A percentile compares a stretch with the other conserved stretches of the same genome.
These are phyloP conservation scores for Corylus americana DNA, from an alignment of 306 rosid genomes.

Conservation along the genomic window DNA sequence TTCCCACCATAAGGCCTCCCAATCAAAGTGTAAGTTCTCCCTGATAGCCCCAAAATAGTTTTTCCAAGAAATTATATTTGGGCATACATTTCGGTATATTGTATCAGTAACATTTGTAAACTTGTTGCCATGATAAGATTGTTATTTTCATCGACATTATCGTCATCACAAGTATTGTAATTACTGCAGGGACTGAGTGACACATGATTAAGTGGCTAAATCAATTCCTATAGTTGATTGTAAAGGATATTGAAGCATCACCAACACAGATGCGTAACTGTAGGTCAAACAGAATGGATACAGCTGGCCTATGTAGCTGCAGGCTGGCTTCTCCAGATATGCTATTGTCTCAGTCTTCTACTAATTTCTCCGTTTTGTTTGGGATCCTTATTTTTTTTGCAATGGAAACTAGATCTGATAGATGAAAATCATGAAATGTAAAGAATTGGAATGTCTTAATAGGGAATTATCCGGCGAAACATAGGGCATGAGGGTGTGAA, in stretches of 20 bases:
- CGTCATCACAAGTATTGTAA: not conserved
- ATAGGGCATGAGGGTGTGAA: not conserved
- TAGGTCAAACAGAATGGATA: constrained; percentile 12
- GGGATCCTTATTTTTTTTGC: not conserved
- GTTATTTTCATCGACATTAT: not conserved
- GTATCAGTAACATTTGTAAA: constrained; percentile 7
- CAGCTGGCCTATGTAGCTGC: constrained; percentile 11
- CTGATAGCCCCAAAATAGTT: not conserved
- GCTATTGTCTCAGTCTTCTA: constrained; percentile 3
- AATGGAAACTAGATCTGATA: constrained; percentile 7
- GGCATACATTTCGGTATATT: not conserved
- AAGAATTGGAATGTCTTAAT: not conserved
- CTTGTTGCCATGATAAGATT: not conserved
- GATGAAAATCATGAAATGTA: not conserved
- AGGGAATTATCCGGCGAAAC: constrained; percentile 3
- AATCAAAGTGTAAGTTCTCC: constrained; percentile 51
- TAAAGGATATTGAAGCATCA: constrained; percentile 37
- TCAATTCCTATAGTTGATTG: constrained; percentile 34
- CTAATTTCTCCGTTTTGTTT: not conserved
- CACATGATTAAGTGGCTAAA: constrained; percentile 24
- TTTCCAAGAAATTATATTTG: not conserved
- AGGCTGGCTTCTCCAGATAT: constrained; percentile 12
- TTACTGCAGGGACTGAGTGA: constrained; percentile 37
- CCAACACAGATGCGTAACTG: constrained; percentile 6
- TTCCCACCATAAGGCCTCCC: constrained; percentile 35